phyloP scores from a whole-genome alignment of 2,329 filamentous ascomycete genomes.

The Blastomyces gilchristii region DNA sequence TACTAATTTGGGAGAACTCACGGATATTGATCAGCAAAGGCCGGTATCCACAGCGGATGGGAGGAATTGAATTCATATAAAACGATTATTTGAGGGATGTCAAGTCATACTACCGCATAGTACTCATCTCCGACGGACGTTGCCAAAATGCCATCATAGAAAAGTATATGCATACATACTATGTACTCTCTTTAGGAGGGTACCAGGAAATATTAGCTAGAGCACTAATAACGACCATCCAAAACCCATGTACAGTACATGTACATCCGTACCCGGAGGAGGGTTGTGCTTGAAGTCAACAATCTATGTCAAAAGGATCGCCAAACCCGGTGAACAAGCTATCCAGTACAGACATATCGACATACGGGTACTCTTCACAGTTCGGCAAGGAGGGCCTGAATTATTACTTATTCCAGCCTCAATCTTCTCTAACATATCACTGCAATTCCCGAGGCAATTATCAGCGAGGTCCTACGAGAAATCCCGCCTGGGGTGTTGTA shows the following conservation, averaged over 20 bases:
- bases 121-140: too few species aligned
- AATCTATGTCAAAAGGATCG: slow-evolving; percentile 6
- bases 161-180: not conserved
- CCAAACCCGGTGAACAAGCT: slow-evolving; percentile 7
- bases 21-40: not conserved
- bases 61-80: too few species aligned
- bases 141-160: not conserved
- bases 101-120: too few species aligned
- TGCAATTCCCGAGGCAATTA: slow-evolving; percentile 41
- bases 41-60: too few species aligned
- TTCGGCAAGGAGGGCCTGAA: slow-evolving; percentile 5
- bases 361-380: slow-evolving; percentile 5
- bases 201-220: not conserved
- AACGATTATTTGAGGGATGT: too few species aligned
- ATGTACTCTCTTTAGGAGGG: not conserved
- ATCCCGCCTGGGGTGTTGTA: slow-evolving; percentile 33
- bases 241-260: not conserved
- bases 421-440: slow-evolving; percentile 39
- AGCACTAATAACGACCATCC: not conserved
- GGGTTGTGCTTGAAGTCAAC: not conserved
- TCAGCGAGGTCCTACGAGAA: slow-evolving; percentile 44
- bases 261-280: not conserved
- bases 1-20: not conserved
- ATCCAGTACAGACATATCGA: slow-evolving; percentile 8
- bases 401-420: slow-evolving; percentile 4